A percentile compares a stretch with the other conserved stretches of the same genome.
These are phyloP conservation scores for Prototheca wickerhamii DNA, from an alignment of 163 green algal species.

Conservation along the genomic window DNA sequence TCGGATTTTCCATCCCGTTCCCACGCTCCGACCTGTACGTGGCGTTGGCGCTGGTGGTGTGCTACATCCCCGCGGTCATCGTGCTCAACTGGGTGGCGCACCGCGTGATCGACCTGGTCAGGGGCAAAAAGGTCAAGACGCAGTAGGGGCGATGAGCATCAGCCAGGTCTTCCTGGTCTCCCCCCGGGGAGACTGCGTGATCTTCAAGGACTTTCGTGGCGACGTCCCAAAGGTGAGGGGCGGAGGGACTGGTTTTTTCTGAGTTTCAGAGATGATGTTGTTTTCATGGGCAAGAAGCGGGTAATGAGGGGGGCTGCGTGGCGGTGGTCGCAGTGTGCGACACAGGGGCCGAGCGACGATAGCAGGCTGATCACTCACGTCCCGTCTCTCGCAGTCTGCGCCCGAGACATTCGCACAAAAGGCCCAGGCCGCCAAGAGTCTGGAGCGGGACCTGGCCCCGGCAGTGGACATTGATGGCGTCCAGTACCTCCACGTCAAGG, in stretches of 20 bases:
- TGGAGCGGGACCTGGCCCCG: slow-evolving; percentile 57
- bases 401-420: slow-evolving; percentile 87
- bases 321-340: neutral
- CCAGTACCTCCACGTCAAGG: slow-evolving; percentile 81
- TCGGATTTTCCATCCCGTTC: slow-evolving; percentile 43
- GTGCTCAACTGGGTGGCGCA: slow-evolving; percentile 21
- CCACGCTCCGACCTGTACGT: slow-evolving; percentile 36
- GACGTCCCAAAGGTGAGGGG: slow-evolving; percentile 68
- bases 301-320: neutral
- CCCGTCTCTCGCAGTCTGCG: slow-evolving; percentile 34
- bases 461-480: slow-evolving; percentile 87
- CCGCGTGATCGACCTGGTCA: neutral
- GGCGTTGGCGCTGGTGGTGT: slow-evolving; percentile 31
- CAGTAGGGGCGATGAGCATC: slow-evolving; percentile 35
- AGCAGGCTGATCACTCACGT: neutral
- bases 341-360: neutral
- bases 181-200: slow-evolving; percentile 84
- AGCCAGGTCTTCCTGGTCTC: slow-evolving; percentile 90
- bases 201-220: slow-evolving; percentile 82
- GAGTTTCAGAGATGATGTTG: neutral
- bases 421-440: slow-evolving; percentile 47
- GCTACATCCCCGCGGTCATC: slow-evolving; percentile 42
- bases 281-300: too few relatives aligned
- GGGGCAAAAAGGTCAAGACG: too few relatives aligned
- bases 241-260: neutral